Evolutionary conservation across 306 rosid species (phyloP), one percentile per base, ranked within the genome.

Genomic region (Nissolia schottii): DNA sequence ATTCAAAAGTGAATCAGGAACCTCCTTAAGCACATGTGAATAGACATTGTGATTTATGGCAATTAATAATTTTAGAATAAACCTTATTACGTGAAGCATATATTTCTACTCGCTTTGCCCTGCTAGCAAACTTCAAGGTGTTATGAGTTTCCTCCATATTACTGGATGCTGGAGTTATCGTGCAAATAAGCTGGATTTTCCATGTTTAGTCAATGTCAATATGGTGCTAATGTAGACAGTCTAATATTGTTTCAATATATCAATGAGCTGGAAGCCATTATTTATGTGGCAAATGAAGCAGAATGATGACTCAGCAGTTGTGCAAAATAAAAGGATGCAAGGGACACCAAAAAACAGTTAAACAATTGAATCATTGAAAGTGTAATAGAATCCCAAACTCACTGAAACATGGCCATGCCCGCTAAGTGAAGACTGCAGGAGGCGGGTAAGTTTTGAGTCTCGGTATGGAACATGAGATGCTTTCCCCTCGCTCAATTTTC

Each of bases 131-230:
- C 84, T 95, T 95, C 85, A 95, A 88, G 58, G 99, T 95, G 72
- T 95, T 95, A 81, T 95, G 99, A 80, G 97, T 95, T 91, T 95
- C 99, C 88, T 95, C 99, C 97, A 91, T 82, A 76, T 87, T 95
- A 79, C 99, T 95, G 79, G 99, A 95, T 69, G 99, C 99, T 31
- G 99, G 99, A 83, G 99, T 95, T 71, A 95, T 92, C 2, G 97
- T 95, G 85, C 96, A 95, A 77, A 95, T 92, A 79, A 95, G 97
- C 99, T 95, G 93, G 69, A 75, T 58, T 70, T 76, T 28, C 29
- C 72, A 80, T 6, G 67, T 43, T 51, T 64, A 73, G 48, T 61
- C 79, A 59, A 49, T 61, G 16, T 69, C 37, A 75, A 49, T 50
- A 56, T 67, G 70, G 70, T 27, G 76, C 77, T 48, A n/a, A 27